These are phyloP conservation scores for Lecanicillium sp. DNA, from an alignment of 2,329 filamentous ascomycete genomes.

Conservation along the genomic window DNA sequence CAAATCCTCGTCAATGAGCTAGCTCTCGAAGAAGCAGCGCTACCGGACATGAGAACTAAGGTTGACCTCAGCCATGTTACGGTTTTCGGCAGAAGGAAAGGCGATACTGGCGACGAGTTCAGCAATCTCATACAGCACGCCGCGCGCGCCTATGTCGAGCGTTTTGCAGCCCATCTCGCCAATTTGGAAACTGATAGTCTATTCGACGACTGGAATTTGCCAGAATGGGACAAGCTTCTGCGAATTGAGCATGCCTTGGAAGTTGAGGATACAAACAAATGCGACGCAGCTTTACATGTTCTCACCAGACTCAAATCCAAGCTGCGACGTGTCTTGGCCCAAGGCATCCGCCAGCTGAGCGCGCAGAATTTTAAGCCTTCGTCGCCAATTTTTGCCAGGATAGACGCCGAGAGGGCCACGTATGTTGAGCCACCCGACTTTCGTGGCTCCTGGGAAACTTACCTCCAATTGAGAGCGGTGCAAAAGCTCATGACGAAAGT, in stretches of 20 bases:
- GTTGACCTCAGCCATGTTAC: constrained; percentile 21
- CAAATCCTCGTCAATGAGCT: constrained; percentile 57
- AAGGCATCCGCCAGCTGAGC: too few species aligned
- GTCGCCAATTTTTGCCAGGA: background rate
- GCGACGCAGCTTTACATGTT: constrained; percentile 5
- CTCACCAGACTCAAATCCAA: background rate
- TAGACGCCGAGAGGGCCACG: constrained; percentile 32
- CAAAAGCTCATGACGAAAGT: constrained; percentile 24
- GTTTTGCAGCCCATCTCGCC: constrained; percentile 30
- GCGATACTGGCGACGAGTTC: constrained; percentile 46
- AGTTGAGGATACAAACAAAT: constrained; percentile 16
- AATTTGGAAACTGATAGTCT: constrained; percentile 29
- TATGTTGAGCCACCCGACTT: constrained; percentile 30
- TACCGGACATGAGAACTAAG: background rate
- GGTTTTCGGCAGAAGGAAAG: constrained; percentile 41
- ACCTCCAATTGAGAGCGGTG: constrained; percentile 22
- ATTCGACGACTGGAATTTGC: constrained; percentile 24
- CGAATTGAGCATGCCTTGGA: constrained; percentile 21
- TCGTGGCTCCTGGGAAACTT: constrained; percentile 19
- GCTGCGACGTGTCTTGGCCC: background rate
- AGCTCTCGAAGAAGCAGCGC: constrained; percentile 40
- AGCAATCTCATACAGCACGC: constrained; percentile 54
- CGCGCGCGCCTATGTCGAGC: constrained; percentile 44
- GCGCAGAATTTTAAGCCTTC: background rate
- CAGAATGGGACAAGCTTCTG: constrained; percentile 29